These are phyloP conservation scores for Hypoxylon fragiforme DNA, from an alignment of 495 filamentous ascomycete species.

Conservation along the genomic window DNA sequence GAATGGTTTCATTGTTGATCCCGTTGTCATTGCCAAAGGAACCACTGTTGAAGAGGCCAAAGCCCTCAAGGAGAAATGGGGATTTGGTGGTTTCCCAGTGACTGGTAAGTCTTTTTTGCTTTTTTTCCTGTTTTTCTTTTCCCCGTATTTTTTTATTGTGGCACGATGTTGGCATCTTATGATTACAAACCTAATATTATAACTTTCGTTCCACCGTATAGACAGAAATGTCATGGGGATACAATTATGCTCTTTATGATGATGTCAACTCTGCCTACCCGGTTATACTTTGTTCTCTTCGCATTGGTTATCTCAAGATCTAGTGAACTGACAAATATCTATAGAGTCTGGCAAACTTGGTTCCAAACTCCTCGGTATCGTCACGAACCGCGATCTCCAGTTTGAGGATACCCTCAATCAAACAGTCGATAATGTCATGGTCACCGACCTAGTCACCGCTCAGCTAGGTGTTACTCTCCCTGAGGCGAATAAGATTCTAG, in stretches of 20 bases:
- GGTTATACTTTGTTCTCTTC: slow-evolving; percentile 29
- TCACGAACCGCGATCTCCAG: slow-evolving; percentile 97
- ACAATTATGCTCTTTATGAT: slow-evolving; percentile 56
- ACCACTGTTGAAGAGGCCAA: slow-evolving; percentile 92
- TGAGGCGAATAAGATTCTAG: slow-evolving; percentile 91
- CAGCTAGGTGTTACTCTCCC: slow-evolving; percentile 78
- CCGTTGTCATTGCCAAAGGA: slow-evolving; percentile 83
- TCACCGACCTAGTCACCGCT: slow-evolving; percentile 91
- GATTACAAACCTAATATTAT: slow-evolving; percentile 73
- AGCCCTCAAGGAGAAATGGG: slow-evolving; percentile 94
- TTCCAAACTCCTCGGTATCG: slow-evolving; percentile 93
- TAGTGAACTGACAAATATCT: too few relatives aligned
- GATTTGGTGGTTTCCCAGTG: slow-evolving; percentile 97
- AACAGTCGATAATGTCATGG: slow-evolving; percentile 89
- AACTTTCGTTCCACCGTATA: slow-evolving; percentile 99
- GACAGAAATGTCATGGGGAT: slow-evolving; percentile 85
- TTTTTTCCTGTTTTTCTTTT: slow-evolving; percentile 24
- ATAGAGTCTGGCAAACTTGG: slow-evolving; percentile 89
- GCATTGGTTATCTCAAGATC: too few relatives aligned
- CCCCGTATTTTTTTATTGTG: slow-evolving; percentile 5
- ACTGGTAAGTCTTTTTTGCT: slow-evolving; percentile 73
- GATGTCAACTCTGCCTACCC: slow-evolving; percentile 35
- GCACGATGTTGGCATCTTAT: slow-evolving; percentile 52
- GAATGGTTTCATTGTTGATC: slow-evolving; percentile 98
- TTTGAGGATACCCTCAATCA: slow-evolving; percentile 76